phyloP scores from a whole-genome alignment of 2,329 filamentous ascomycete species.

The Diaporthe nobilis region DNA sequence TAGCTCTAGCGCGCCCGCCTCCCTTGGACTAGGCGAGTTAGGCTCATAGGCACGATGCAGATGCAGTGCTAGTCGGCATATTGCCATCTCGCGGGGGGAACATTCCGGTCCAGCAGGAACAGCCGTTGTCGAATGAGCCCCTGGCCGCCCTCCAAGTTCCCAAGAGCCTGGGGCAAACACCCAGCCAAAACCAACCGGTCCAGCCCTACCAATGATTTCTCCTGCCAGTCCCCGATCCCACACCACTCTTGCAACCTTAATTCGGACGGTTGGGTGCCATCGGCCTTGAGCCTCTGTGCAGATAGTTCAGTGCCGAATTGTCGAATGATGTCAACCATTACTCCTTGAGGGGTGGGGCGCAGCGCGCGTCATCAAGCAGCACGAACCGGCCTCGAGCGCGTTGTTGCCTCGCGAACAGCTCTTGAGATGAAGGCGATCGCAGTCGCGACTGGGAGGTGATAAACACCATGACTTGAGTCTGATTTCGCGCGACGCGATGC shows the following conservation, averaged over 20 bases:
- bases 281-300: slow-evolving; percentile 6
- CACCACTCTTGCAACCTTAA: slow-evolving; percentile 28
- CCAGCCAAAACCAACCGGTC: neutral
- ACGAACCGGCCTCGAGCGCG: neutral
- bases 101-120: slow-evolving; percentile 23
- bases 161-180: slow-evolving; percentile 6
- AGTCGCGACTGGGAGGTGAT: neutral
- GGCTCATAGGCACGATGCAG: neutral
- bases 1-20: slow-evolving; percentile 14
- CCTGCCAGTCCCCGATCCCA: neutral
- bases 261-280: slow-evolving; percentile 28
- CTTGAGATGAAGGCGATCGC: neutral
- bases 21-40: neutral
- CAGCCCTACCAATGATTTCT: slow-evolving; percentile 26
- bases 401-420: neutral
- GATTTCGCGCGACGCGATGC: neutral
- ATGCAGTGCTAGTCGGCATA: neutral
- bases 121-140: slow-evolving; percentile 7
- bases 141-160: neutral
- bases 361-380: neutral
- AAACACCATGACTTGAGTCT: neutral
- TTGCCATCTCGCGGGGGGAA: slow-evolving; percentile 3
- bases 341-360: too few species aligned
- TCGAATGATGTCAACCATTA: slow-evolving; percentile 1
- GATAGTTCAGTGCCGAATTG: slow-evolving; percentile 5